Percentiles rank a stretch among this genome's conserved stretches.
Conservation (phyloP, 345 rosid species). For the Syzygium grande region DNA sequence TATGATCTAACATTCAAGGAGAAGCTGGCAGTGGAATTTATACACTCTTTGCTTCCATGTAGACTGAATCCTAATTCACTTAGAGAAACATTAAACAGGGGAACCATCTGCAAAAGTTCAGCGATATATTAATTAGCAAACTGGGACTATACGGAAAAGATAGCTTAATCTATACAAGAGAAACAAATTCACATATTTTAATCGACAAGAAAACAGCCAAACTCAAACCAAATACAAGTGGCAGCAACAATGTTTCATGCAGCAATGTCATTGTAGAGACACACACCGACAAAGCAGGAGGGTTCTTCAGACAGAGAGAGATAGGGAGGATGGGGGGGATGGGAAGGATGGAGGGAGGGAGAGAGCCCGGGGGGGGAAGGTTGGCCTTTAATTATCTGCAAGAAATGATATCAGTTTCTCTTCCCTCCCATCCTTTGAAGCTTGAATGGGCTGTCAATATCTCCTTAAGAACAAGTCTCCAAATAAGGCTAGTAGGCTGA, state of each 20-base stretch:
- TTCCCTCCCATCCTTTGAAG: neutral
- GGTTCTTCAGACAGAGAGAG: neutral
- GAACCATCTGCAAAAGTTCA: conserved; percentile 73
- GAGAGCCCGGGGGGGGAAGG: neutral
- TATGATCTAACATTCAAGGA: conserved; percentile 85
- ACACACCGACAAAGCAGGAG: neutral
- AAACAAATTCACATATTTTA: neutral
- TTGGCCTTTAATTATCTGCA: neutral
- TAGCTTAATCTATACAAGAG: neutral
- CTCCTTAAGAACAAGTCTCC: neutral
- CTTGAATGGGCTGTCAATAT: neutral
- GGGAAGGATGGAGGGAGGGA: neutral
- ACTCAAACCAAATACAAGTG: neutral
- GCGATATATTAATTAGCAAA: neutral
- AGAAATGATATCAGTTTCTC: neutral
- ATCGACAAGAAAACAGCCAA: neutral
- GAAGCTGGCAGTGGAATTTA: conserved; percentile 65
- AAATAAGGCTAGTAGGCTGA: neutral
- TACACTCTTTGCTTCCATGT: conserved; percentile 60
- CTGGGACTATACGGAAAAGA: neutral
- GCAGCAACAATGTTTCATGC: neutral
- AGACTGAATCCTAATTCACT: conserved; percentile 62
- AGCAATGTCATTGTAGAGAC: neutral
- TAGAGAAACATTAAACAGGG: conserved; percentile 72
- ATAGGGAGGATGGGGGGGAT: neutral